Conservation (phyloP, 2,329 filamentous ascomycete species). For the Thielaviopsis euricoi region DNA sequence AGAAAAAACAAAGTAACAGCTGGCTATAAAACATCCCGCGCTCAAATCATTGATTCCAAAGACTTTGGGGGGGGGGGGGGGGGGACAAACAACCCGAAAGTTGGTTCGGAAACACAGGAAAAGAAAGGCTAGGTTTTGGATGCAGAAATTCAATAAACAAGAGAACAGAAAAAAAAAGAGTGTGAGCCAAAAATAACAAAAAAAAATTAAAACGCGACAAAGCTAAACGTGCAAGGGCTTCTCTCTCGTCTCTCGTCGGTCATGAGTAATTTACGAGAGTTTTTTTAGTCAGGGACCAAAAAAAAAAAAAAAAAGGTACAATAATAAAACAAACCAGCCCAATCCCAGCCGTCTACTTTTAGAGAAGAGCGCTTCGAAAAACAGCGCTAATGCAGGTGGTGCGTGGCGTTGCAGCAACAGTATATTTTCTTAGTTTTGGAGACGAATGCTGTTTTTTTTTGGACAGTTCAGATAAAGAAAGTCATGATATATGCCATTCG, state of each 20-base stretch:
- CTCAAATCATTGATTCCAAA: too few species aligned
- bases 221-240: not conserved
- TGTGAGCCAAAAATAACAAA: not conserved
- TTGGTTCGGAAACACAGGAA: not conserved
- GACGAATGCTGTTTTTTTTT: not conserved
- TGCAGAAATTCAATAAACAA: too few species aligned
- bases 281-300: not conserved
- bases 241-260: too few species aligned
- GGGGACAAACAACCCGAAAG: too few species aligned
- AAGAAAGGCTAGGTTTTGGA: too few species aligned
- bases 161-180: not conserved
- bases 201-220: not conserved
- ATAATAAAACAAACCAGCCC: not conserved
- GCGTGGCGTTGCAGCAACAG: not conserved
- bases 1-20: too few species aligned
- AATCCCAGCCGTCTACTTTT: not conserved
- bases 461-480: too few species aligned
- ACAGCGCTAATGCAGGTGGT: not conserved
- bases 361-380: not conserved
- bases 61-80: too few species aligned
- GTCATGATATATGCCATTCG: too few species aligned
- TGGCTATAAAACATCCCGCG: too few species aligned
- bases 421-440: too few species aligned
- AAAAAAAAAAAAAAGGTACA: not conserved
- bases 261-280: not conserved